Base-by-base conservation (phyloP, 176 grass and related monocot genomes). In the Oryza officinalis region DNA sequence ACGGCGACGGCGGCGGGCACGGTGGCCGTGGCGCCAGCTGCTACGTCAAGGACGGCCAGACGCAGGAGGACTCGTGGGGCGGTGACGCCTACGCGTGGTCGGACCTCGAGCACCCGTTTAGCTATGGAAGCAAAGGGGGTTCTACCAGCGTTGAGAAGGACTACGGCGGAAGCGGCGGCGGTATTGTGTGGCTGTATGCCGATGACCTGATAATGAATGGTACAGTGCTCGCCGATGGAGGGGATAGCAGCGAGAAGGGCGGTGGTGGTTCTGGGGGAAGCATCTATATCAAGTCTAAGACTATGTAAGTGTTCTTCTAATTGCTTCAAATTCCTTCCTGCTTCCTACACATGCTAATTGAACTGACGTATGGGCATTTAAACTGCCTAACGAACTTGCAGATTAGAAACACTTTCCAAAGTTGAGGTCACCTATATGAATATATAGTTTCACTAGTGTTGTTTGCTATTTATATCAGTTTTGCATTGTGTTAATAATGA, bases 21-120 rank as follows among this genome's bases (percentile, higher is more conserved):
- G 96, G 96, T 20, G 96, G 96, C 9, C 85, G 96, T 64, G 96
- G 96, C 0, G 96, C 96, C 27, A 99, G 96, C 82, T 99, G 96
- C 85, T 90, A 83, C 20, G 85, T 99, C 54, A 94, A 80, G 90
- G 89, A 99, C 1, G 96, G 93, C 49, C 91, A 96, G 89, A 93
- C 91, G 0, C 96, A 99, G 83, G 96, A 99, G 87, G 96, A 99
- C 77, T 99, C 93, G 0, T 99, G 96, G 96, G 96, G 96, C 12
- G 96, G 96, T 9, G 96, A 99, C 49, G 87, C 96, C 3, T 99
- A 99, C 32, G 90, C 94, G 1, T 99, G 97, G 97, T 89, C 85
- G 1, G 79, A 89, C 37, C 89, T 99, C 10, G 69, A 90, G 50
- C 47, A 73, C 40, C 97, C 97, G 17, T 94, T 87, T 50, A 99